Base-by-base conservation (phyloP, 306 rosid genomes). In the Cucurbita pepo region DNA sequence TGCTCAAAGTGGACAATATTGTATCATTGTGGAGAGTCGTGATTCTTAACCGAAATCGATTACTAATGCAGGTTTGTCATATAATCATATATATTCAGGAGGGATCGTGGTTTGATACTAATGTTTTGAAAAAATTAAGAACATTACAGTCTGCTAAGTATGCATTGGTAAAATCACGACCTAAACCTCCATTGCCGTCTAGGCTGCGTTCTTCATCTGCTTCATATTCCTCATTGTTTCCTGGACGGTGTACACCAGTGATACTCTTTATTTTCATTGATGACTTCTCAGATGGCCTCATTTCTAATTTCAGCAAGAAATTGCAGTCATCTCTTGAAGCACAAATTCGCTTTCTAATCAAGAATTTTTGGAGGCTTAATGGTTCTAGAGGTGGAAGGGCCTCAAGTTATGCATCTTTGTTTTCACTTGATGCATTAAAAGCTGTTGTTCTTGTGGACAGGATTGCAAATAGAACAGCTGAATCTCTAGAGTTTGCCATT, bases 181-280 rank as follows among this genome's bases (percentile, higher is more conserved):
- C 82, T 71, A 18, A 38, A 13, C 83, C 79, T 3, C 84, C 84
- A 1, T 72, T 81, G 47, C 76, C 87, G 0, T 78, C 93, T 63
- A 84, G 90, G 82, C 75, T 83, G 21, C 82, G 73, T 69, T 74
- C 86, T 56, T 82, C 77, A 21, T 79, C 90, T 3, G 83, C 91
- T 64, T 79, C 88, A 4, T 83, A 87, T 85, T 69, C 96, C 81
- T 88, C 96, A 79, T 83, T 90, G 88, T 90, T 90, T 85, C 98
- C 96, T 41, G 98, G 98, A 79, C 97, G 86, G 80, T 90, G 98
- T 81, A 90, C 85, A 54, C 97, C 96, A 61, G 98, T 93, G 78
- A 79, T 82, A 72, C 79, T 93, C 76, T 90, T 93, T 85, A 93
- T 86, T 74, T 87, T 90, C 47, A 40, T 90, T 10, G 97, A 86